Evolutionary conservation across 2,329 filamentous ascomycete species (phyloP).

Genomic region (Dactylellina leptospora): DNA sequence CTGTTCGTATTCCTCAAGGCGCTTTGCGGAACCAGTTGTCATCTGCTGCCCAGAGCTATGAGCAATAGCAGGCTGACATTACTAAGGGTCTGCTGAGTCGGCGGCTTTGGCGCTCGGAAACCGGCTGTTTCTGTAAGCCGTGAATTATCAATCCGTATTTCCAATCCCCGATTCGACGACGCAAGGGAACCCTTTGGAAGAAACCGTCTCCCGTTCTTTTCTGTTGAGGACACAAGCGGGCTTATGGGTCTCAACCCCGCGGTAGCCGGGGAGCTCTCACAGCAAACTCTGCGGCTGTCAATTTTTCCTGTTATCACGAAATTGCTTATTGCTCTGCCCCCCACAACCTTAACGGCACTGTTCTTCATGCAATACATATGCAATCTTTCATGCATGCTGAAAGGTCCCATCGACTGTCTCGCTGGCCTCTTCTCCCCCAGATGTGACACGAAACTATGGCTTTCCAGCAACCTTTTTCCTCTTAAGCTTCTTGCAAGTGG

Average conservation of each 20-base stretch:
- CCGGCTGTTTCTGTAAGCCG: constrained; percentile 42
- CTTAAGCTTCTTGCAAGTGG: constrained; percentile 52
- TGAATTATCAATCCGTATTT: constrained; percentile 50
- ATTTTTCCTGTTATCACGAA: constrained; percentile 25
- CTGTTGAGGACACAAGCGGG: constrained; percentile 34
- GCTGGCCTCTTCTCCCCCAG: constrained; percentile 45
- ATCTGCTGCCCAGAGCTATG: constrained; percentile 11
- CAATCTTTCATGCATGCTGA: constrained; percentile 53
- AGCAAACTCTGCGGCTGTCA: not conserved
- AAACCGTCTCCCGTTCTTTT: constrained; percentile 16
- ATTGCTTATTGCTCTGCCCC: constrained; percentile 48
- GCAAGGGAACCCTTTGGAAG: constrained; percentile 34
- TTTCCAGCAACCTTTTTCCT: constrained; percentile 47
- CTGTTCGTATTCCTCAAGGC: not conserved
- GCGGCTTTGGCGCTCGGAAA: constrained; percentile 13
- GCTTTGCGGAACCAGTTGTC: too few species aligned
- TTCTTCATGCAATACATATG: constrained; percentile 45
- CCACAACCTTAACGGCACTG: constrained; percentile 22
- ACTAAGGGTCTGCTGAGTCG: not conserved
- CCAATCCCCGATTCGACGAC: constrained; percentile 40
- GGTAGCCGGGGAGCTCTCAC: constrained; percentile 43
- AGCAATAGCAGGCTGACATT: too few species aligned
- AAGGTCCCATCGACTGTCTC: constrained; percentile 30
- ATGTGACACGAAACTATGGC: constrained; percentile 39
- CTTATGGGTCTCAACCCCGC: constrained; percentile 45